Evolutionary conservation across 345 rosid genomes (phyloP).

Genomic region (Cardamine occulta): DNA sequence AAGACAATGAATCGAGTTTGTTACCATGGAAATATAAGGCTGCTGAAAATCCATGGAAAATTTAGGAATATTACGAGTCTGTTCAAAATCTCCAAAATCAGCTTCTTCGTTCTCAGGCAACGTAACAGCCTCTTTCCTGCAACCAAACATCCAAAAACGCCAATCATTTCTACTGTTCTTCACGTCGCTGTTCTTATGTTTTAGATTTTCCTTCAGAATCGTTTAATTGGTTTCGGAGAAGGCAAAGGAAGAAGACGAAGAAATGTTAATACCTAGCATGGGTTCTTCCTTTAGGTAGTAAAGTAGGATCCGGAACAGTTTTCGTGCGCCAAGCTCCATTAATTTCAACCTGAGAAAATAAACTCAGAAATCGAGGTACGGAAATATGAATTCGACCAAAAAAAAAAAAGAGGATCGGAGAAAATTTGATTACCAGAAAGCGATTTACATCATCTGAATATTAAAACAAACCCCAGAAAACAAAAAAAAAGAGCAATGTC

Average conservation of each 20-base stretch:
- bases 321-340: constrained; percentile 83
- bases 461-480: constrained; percentile 10
- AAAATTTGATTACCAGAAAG: constrained; percentile 59
- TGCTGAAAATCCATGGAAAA: constrained; percentile 59
- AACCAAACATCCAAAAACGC: constrained; percentile 25
- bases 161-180: constrained; percentile 1
- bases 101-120: constrained; percentile 62
- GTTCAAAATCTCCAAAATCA: constrained; percentile 64
- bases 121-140: constrained; percentile 83
- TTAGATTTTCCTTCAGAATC: constrained; percentile 3
- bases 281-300: constrained; percentile 69
- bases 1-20: not conserved
- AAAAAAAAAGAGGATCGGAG: not conserved
- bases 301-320: constrained; percentile 59
- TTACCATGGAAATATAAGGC: constrained; percentile 73
- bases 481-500: not conserved
- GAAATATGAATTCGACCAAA: not conserved
- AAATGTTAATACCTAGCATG: constrained; percentile 65
- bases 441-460: constrained; percentile 80
- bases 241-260: constrained; percentile 13
- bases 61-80: constrained; percentile 48
- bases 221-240: constrained; percentile 12
- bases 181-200: not conserved
- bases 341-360: constrained; percentile 61
- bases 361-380: not conserved